Conservation (phyloP, 352 stramenopile species). For the Albugo laibachii region DNA sequence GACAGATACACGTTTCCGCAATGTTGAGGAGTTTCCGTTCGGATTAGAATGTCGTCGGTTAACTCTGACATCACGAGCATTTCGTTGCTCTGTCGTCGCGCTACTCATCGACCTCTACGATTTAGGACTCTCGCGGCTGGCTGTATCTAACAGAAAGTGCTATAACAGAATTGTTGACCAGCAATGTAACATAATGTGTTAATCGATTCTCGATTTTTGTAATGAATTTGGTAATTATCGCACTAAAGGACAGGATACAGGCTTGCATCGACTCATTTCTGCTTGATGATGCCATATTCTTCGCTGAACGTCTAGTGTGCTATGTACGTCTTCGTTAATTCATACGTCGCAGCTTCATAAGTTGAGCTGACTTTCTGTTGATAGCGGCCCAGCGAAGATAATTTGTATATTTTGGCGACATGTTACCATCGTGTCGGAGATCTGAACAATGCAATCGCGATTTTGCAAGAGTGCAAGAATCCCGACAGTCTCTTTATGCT, state of each 20-base stretch:
- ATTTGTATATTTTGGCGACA: constrained; percentile 31
- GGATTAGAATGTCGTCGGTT: too few species aligned
- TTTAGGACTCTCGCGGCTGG: too few species aligned
- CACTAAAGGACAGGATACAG: neutral
- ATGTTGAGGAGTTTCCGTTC: too few species aligned
- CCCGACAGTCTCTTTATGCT: constrained; percentile 47
- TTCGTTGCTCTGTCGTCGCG: too few species aligned
- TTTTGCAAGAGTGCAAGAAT: constrained; percentile 20
- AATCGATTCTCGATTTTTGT: too few species aligned
- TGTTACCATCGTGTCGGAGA: constrained; percentile 46
- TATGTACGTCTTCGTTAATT: constrained; percentile 21
- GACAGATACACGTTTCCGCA: too few species aligned
- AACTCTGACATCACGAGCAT: too few species aligned
- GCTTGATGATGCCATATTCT: constrained; percentile 48
- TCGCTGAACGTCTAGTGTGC: constrained; percentile 61
- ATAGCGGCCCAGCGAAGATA: constrained; percentile 32
- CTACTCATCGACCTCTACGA: too few species aligned
- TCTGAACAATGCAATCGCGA: constrained; percentile 22
- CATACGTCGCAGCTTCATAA: constrained; percentile 1
- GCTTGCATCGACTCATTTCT: constrained; percentile 16
- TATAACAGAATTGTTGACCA: too few species aligned
- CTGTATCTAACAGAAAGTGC: too few species aligned
- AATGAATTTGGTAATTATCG: neutral
- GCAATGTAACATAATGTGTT: too few species aligned
- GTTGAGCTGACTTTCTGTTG: constrained; percentile 2